phyloP scores from a whole-genome alignment of 305 asterid genomes.

The Ajuga reptans region DNA sequence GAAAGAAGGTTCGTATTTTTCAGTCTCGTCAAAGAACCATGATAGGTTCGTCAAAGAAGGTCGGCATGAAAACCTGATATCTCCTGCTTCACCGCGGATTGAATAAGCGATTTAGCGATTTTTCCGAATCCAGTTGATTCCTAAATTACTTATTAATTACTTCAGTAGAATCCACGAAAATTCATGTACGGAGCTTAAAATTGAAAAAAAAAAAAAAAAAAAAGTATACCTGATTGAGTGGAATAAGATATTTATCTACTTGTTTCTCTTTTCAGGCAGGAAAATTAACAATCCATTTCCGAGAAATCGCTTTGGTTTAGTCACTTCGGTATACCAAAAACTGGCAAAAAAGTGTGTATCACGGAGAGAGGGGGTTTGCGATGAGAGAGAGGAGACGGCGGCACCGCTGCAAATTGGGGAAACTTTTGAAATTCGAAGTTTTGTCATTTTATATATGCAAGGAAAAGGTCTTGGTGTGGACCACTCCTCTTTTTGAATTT shows the following conservation, averaged over 20 bases:
- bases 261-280: neutral
- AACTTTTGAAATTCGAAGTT: conserved; percentile 18
- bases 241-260: neutral
- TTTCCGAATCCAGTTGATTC: neutral
- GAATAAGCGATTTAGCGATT: neutral
- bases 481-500: conserved; percentile 9
- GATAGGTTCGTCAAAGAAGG: neutral
- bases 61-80: neutral
- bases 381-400: neutral
- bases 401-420: neutral
- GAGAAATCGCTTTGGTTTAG: neutral
- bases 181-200: neutral
- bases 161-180: neutral
- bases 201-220: neutral
- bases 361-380: neutral
- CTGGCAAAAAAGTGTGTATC: neutral
- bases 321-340: neutral
- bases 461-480: neutral
- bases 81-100: neutral
- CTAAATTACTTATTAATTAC: neutral
- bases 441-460: conserved; percentile 7
- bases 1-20: neutral
- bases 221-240: neutral
- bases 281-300: neutral
- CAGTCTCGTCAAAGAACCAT: neutral